Percentiles rank a stretch among this genome's conserved stretches.
Evolutionary conservation across 140 eudicot species (phyloP).

Genomic region (Senecio squalidus): DNA sequence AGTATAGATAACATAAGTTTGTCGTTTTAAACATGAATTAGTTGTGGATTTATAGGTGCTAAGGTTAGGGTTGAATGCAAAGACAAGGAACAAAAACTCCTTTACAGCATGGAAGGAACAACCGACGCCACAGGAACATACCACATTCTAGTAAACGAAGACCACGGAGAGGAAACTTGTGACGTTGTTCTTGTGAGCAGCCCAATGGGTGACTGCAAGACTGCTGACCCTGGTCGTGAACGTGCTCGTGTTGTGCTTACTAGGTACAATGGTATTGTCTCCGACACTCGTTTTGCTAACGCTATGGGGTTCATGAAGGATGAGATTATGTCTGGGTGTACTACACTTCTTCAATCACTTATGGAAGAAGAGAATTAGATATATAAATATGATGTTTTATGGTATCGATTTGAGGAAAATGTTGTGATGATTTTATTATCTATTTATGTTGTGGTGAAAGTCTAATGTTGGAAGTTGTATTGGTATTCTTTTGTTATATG

Average conservation of each 20-base stretch:
- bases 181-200: slow-evolving; percentile 60
- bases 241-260: slow-evolving; percentile 72
- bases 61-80: slow-evolving; percentile 56
- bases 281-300: slow-evolving; percentile 55
- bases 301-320: slow-evolving; percentile 66
- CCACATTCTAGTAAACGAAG: slow-evolving; percentile 41
- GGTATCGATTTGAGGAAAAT: slow-evolving; percentile 5
- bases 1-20: too few species aligned
- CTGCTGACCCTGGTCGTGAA: slow-evolving; percentile 57
- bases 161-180: slow-evolving; percentile 40
- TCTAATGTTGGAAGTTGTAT: slow-evolving; percentile 1
- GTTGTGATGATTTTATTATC: neutral
- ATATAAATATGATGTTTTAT: neutral
- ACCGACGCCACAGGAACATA: slow-evolving; percentile 54
- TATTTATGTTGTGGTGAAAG: slow-evolving; percentile 10
- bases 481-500: slow-evolving; percentile 15
- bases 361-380: slow-evolving; percentile 48
- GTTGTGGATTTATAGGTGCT: slow-evolving; percentile 36
- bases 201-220: slow-evolving; percentile 31
- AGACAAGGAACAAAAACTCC: slow-evolving; percentile 30
- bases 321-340: slow-evolving; percentile 50
- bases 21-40: neutral
- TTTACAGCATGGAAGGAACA: slow-evolving; percentile 32
- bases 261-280: slow-evolving; percentile 64
- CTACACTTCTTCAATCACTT: slow-evolving; percentile 52